phyloP scores from a whole-genome alignment of 805 yeast genomes.

The Ogataea allantospora region DNA sequence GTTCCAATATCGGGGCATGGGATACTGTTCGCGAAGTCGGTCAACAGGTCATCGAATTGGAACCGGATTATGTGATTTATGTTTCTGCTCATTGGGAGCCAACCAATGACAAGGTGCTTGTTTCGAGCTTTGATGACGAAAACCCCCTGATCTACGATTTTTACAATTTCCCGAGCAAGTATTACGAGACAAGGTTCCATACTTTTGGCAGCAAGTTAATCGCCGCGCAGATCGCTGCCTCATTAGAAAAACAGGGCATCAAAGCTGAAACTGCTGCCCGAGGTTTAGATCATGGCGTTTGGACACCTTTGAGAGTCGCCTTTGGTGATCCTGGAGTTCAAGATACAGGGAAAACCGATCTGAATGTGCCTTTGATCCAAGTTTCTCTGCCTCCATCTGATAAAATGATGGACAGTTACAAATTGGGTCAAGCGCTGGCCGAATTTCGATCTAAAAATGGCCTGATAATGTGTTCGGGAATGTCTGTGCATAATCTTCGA shows the following conservation, averaged over 20 bases:
- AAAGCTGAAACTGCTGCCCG: slow-evolving; percentile 45
- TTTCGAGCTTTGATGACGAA: slow-evolving; percentile 30
- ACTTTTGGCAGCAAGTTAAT: slow-evolving; percentile 42
- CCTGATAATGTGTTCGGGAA: slow-evolving; percentile 64
- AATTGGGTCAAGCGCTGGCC: slow-evolving; percentile 55
- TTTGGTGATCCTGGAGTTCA: slow-evolving; percentile 43
- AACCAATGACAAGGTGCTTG: slow-evolving; percentile 18
- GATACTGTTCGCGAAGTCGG: slow-evolving; percentile 51
- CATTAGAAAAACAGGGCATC: slow-evolving; percentile 44
- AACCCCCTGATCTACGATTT: slow-evolving; percentile 71
- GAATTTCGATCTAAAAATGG: slow-evolving; percentile 52
- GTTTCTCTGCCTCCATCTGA: slow-evolving; percentile 45
- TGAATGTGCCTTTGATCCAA: slow-evolving; percentile 49
- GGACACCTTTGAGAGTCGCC: slow-evolving; percentile 78
- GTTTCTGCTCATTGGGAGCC: slow-evolving; percentile 83
- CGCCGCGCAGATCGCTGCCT: slow-evolving; percentile 43
- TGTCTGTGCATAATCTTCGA: slow-evolving; percentile 74
- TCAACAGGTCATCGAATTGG: slow-evolving; percentile 44
- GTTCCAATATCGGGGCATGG: slow-evolving; percentile 62
- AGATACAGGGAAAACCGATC: slow-evolving; percentile 39
- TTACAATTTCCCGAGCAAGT: slow-evolving; percentile 63
- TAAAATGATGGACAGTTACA: slow-evolving; percentile 43
- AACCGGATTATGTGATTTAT: slow-evolving; percentile 65
- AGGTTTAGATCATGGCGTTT: slow-evolving; percentile 80
- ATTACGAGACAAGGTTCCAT: slow-evolving; percentile 64